These are phyloP conservation scores for Thielaviopsis euricoi DNA, from an alignment of 2,329 filamentous ascomycete species.

Conservation along the genomic window DNA sequence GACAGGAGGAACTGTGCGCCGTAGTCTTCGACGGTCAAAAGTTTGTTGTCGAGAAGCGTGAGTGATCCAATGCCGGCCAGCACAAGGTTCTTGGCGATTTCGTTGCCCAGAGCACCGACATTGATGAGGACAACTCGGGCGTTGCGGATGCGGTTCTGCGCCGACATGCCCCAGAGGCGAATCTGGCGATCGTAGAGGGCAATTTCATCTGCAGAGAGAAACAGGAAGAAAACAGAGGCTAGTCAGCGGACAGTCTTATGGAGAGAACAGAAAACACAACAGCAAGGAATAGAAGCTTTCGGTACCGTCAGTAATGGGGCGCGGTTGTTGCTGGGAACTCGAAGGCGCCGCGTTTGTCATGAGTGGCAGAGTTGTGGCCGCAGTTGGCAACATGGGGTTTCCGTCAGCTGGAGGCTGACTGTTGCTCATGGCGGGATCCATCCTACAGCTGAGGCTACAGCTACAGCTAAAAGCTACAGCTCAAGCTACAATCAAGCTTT, in stretches of 20 bases:
- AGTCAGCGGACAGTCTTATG: background rate
- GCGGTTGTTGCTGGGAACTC: background rate
- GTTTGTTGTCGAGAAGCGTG: constrained; percentile 74
- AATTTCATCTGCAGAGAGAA: constrained; percentile 58
- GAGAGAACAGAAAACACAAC: background rate
- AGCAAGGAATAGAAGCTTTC: background rate
- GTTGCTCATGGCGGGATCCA: background rate
- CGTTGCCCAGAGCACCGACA: constrained; percentile 74
- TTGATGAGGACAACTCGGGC: constrained; percentile 83
- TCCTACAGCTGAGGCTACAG: background rate
- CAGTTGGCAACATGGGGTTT: background rate
- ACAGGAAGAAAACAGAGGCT: no score
- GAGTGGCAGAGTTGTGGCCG: background rate
- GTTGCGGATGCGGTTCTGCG: constrained; percentile 79
- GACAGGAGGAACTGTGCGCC: constrained; percentile 70
- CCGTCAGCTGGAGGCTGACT: background rate
- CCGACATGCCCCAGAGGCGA: constrained; percentile 88
- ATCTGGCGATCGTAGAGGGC: constrained; percentile 96
- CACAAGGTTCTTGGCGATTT: constrained; percentile 94
- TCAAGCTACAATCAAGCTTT: no score
- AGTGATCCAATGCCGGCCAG: constrained; percentile 82
- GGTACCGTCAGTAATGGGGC: constrained; percentile 3
- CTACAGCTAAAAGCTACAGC: no score
- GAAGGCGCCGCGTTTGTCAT: background rate
- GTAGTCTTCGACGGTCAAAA: constrained; percentile 58